Evolutionary conservation across 176 grass and related monocot species (phyloP), one percentile per base, ranked within the genome.

Genomic region (Chloris gayana): DNA sequence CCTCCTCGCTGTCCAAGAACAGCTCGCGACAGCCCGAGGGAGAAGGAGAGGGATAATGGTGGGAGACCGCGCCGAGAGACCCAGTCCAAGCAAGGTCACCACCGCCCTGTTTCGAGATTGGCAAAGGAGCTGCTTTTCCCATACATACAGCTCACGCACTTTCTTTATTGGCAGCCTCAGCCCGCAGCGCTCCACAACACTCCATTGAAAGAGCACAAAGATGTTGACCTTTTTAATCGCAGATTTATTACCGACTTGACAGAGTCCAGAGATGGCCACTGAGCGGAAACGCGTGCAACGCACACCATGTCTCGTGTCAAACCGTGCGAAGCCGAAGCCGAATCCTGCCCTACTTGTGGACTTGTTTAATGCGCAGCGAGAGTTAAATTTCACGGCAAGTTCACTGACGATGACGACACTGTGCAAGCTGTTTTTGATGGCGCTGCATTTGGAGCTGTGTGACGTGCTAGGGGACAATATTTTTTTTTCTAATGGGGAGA

Each of bases 21-120:
- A 79, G 42, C 63, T 67, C 63, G 31, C 45, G 18, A 34, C 66
- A 46, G 21, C 24, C 24, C 39, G 66, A 78, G 42, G 53, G 21
- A 71, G 27, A 3, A 6, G 22, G 73, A 58, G 67, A 74, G 42
- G 33, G 22, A 38, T 12, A 3, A 15, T 13, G 18, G 51, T 54
- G 51, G 77, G 56, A 82, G 77, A 57, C 76, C 45, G 72, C 81
- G 21, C 68, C 4, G 66, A 67, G 37, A 4, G 86, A 78, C 87
- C 67, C 58, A 73, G 67, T 78, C 78, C 64, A 65, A 37, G 57
- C 11, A 27, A 82, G 38, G 34, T 50, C 81, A 71, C 41, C 15
- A 5, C 25, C n/a, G 11, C 18, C 17, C 30, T 32, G 18, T 14
- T 45, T 72, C 8, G 79, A 50, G 85, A 67, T 81, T 4, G 29